Evolutionary conservation across 805 yeast genomes (phyloP).

Genomic region (Myxozyma nipponensis): DNA sequence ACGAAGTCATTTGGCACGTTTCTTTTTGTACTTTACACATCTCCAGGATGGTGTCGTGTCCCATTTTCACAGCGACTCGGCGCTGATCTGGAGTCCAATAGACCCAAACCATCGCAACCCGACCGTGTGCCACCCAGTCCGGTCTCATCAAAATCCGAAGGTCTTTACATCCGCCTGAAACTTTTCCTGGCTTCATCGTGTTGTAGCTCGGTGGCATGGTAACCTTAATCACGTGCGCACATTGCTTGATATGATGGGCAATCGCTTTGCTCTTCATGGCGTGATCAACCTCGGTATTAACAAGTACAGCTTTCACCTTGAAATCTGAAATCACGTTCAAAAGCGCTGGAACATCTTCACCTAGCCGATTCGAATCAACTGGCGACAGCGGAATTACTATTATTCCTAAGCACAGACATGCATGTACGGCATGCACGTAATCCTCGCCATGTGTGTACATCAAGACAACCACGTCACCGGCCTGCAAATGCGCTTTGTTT

Average conservation of each 20-base stretch:
- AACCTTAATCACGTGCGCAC: constrained; percentile 34
- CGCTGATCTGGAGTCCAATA: constrained; percentile 69
- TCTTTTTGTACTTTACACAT: constrained; percentile 87
- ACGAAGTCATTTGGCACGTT: constrained; percentile 76
- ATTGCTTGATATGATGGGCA: constrained; percentile 53
- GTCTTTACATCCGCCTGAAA: constrained; percentile 32
- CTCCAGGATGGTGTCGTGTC: constrained; percentile 63
- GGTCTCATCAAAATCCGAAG: constrained; percentile 29
- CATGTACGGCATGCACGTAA: constrained; percentile 73
- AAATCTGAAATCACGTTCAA: constrained; percentile 64
- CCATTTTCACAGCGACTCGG: constrained; percentile 52
- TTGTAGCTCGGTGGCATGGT: constrained; percentile 55
- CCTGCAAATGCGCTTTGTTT: constrained; percentile 56
- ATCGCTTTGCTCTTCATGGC: constrained; percentile 65
- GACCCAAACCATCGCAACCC: constrained; percentile 61
- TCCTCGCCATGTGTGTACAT: constrained; percentile 89
- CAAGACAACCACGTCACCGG: constrained; percentile 72
- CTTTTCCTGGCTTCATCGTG: constrained; percentile 54
- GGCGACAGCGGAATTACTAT: constrained; percentile 75
- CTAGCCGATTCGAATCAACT: constrained; percentile 58
- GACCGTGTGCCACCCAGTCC: constrained; percentile 38
- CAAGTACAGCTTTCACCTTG: constrained; percentile 65
- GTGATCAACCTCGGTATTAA: constrained; percentile 71
- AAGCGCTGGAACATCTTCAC: constrained; percentile 70
- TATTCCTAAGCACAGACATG: constrained; percentile 79